These are phyloP conservation scores for Cladophialophora chaetospira DNA, from an alignment of 2,329 filamentous ascomycete genomes.

Conservation along the genomic window DNA sequence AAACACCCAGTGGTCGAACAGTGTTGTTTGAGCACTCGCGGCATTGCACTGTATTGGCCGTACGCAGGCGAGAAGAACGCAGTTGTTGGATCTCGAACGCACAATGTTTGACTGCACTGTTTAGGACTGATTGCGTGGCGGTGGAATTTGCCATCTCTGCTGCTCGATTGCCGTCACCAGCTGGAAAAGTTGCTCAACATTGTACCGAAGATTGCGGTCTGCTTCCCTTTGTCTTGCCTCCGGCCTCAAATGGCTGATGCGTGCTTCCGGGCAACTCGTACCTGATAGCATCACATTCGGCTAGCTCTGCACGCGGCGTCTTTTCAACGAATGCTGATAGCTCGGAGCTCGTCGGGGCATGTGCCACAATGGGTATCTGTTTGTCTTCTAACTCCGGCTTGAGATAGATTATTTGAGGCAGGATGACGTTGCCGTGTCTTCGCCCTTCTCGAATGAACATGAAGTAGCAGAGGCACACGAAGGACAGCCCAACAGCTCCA, in stretches of 20 bases:
- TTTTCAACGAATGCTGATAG: neutral
- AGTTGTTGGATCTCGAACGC: too few relatives aligned
- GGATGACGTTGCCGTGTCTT: neutral
- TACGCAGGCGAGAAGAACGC: too few relatives aligned
- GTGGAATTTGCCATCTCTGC: too few relatives aligned
- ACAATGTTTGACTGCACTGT: too few relatives aligned
- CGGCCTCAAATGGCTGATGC: conserved; percentile 1
- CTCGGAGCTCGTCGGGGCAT: neutral
- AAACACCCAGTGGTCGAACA: too few relatives aligned
- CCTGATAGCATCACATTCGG: neutral
- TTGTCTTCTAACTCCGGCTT: conserved; percentile 1
- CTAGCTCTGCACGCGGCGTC: neutral
- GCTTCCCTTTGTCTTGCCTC: neutral
- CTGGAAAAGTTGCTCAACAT: neutral
- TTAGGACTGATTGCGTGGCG: too few relatives aligned
- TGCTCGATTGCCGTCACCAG: neutral
- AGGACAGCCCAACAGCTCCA: neutral
- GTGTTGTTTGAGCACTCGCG: too few relatives aligned
- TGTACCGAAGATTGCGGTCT: neutral
- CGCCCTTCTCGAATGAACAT: neutral
- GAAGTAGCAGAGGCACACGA: neutral
- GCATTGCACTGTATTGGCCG: too few relatives aligned
- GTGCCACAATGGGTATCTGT: neutral
- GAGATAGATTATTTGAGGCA: neutral
- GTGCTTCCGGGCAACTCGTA: conserved; percentile 1